A percentile compares a stretch with the other conserved stretches of the same genome.
Evolutionary conservation across 2,329 filamentous ascomycete genomes (phyloP).

Genomic region (Phialophora expanda): DNA sequence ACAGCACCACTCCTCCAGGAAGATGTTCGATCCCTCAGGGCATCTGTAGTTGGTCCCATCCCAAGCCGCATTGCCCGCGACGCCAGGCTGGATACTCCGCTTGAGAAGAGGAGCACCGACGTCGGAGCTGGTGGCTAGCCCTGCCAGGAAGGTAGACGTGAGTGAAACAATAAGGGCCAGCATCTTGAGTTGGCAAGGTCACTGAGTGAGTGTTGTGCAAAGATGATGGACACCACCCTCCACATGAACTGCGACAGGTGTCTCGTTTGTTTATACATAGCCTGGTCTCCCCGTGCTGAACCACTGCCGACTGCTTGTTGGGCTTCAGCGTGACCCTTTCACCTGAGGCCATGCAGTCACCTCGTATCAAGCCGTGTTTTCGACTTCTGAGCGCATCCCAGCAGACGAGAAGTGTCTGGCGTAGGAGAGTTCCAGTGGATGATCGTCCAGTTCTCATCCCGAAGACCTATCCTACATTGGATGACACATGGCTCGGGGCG

Average conservation of each 20-base stretch:
- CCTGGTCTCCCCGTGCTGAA: neutral
- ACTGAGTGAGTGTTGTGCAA: neutral
- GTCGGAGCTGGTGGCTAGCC: neutral
- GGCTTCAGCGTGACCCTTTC: neutral
- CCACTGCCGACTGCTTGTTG: neutral
- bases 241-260: neutral
- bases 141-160: neutral
- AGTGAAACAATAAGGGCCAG: neutral
- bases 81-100: slow-evolving; percentile 5
- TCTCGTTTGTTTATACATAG: neutral
- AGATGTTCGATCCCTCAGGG: slow-evolving; percentile 3
- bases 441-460: neutral
- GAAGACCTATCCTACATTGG: neutral
- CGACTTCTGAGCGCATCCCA: neutral
- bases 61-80: slow-evolving; percentile 14
- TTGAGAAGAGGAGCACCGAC: neutral
- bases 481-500: neutral
- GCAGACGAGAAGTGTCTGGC: neutral
- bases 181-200: neutral
- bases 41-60: slow-evolving; percentile 12
- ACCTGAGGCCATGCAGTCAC: neutral
- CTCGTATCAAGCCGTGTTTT: slow-evolving; percentile 1
- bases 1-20: slow-evolving; percentile 11
- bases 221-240: neutral
- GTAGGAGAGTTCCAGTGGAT: neutral